Base-by-base conservation (phyloP, 176 grass and related monocot genomes). In the Ensete glaucum region DNA sequence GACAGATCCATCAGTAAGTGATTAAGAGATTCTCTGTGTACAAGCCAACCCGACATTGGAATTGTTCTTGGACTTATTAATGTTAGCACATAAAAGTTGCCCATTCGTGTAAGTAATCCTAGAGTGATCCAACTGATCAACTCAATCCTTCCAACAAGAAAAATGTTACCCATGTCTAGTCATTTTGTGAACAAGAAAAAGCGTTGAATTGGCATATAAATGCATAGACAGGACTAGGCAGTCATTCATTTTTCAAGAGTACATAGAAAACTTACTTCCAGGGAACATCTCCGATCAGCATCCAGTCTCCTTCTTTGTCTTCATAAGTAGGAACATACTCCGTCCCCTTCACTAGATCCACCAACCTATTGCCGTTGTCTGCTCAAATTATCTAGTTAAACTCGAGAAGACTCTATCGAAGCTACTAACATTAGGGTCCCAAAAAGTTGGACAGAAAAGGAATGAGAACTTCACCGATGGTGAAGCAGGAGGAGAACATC, bases 261-360 rank as follows among this genome's bases (percentile, higher is more conserved):
- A 55, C 53, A 55, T 15, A 75, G 29, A 73, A 80, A 64, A 79
- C 87, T 85, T 87, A 96, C 92, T 91, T 96, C 88, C 89, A 96
- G 7, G 92, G 92, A 54, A 91, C 92, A 73, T 96, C 92, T 22
- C 88, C 88, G 34, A 91, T 88, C 55, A 96, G 92, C 88, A 89
- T 96, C 88, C 88, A 96, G 84, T 96, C 92, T 16, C 88, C 88
- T 29, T 96, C 92, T 69, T 83, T 96, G 77, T 91, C 92, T 84
- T 96, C 84, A 54, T 96, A 96, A 65, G 88, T 91, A 25, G 86
- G 86, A 64, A 91, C 81, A 54, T 89, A 91, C 81, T 96, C 88
- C 77, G 82, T 84, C 49, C 80, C 92, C 4, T 79, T 89, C 55
- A 80, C 74, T 57, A 17, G 69, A 84, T 91, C 88, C 23, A 91